Evolutionary conservation across 768 basidiomycete genomes (phyloP).

Genomic region (Cystobasidiopsis lactophilus): DNA sequence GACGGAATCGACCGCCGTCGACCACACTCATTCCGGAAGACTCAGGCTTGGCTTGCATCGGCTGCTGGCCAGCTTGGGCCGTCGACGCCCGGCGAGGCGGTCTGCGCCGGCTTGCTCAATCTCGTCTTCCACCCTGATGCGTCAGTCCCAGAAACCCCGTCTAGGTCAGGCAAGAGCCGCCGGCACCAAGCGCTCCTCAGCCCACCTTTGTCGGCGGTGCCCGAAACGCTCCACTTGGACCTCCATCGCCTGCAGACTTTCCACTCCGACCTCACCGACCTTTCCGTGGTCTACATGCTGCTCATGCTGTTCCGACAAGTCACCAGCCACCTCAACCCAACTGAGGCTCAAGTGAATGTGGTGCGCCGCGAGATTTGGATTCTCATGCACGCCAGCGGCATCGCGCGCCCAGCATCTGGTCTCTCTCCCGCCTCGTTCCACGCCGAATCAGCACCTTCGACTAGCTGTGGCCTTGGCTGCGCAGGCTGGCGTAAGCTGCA

Average conservation of each 20-base stretch:
- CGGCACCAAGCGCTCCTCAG: background rate
- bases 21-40: conserved; percentile 6
- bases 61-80: conserved; percentile 26
- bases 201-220: conserved; percentile 23
- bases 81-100: background rate
- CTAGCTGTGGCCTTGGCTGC: too few species aligned
- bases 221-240: conserved; percentile 72
- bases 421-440: too few species aligned
- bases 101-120: conserved; percentile 19
- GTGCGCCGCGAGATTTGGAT: too few species aligned
- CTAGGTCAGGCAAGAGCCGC: conserved; percentile 15
- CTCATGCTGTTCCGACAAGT: conserved; percentile 60
- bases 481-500: too few species aligned
- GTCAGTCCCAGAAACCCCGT: conserved; percentile 17
- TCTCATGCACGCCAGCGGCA: too few species aligned
- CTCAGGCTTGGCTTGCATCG: conserved; percentile 26
- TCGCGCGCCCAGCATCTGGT: too few species aligned
- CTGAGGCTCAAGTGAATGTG: too few species aligned
- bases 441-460: too few species aligned
- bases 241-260: conserved; percentile 43
- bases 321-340: conserved; percentile 15
- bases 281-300: conserved; percentile 55
- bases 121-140: conserved; percentile 23
- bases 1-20: conserved; percentile 36
- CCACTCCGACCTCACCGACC: conserved; percentile 49